phyloP scores from a whole-genome alignment of 129 eudicot genomes.

The Cynara cardunculus region DNA sequence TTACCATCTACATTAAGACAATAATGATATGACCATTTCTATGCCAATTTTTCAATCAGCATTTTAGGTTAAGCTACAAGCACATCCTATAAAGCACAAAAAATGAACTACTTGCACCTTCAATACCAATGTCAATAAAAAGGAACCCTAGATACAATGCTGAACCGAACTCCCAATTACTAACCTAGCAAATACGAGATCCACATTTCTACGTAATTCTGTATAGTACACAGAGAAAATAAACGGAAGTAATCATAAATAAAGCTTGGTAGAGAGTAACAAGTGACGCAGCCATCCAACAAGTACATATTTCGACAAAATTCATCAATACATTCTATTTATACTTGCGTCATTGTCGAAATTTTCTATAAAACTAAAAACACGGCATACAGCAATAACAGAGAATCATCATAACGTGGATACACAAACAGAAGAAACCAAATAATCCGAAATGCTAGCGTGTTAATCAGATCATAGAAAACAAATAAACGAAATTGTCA shows the following conservation, averaged over 20 bases:
- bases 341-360: background rate
- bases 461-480: background rate
- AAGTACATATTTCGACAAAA: background rate
- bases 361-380: background rate
- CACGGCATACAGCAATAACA: background rate
- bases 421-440: background rate
- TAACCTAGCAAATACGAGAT: background rate
- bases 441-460: background rate
- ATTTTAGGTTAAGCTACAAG: background rate
- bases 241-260: background rate
- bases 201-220: background rate
- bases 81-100: background rate
- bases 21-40: background rate
- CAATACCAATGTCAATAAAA: background rate
- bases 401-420: background rate
- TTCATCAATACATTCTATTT: background rate
- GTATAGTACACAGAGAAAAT: background rate
- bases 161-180: background rate
- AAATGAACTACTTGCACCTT: background rate
- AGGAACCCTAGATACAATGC: background rate
- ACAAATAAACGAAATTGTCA: background rate
- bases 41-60: background rate
- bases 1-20: background rate
- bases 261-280: background rate
- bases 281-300: background rate